These are phyloP conservation scores for Tulasnella sp. DNA, from an alignment of 768 basidiomycete species.

Conservation along the genomic window DNA sequence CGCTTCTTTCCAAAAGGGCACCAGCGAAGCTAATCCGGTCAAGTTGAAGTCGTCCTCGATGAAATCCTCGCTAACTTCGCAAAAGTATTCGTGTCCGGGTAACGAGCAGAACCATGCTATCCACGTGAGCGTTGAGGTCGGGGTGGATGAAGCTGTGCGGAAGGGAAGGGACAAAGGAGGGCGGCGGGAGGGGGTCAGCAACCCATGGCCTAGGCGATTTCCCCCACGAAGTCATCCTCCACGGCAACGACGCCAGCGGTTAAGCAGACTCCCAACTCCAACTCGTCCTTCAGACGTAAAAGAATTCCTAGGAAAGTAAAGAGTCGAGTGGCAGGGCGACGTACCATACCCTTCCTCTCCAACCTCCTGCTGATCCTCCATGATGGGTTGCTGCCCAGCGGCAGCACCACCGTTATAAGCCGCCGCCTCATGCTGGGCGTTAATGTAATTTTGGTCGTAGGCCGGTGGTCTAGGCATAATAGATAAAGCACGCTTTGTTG, in stretches of 20 bases:
- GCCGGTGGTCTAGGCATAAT: neutral
- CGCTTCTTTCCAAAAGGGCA: constrained; percentile 99
- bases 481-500: neutral
- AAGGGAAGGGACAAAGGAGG: neutral
- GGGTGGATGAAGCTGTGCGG: constrained; percentile 72
- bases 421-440: neutral
- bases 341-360: constrained; percentile 25
- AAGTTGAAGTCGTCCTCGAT: constrained; percentile 99
- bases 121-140: constrained; percentile 90
- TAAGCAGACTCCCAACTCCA: neutral
- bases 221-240: constrained; percentile 4
- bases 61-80: constrained; percentile 97
- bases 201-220: neutral
- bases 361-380: constrained; percentile 27
- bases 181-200: neutral
- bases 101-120: constrained; percentile 95
- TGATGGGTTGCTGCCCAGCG: neutral
- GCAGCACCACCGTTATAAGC: constrained; percentile 10
- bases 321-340: neutral
- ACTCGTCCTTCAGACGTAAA: neutral
- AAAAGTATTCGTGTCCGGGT: constrained; percentile 96
- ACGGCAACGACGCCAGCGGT: neutral
- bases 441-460: neutral
- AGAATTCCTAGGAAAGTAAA: too few relatives aligned
- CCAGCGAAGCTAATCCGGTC: constrained; percentile 90